These are phyloP conservation scores for Hypoxylon rubiginosum DNA, from an alignment of 2,329 filamentous ascomycete genomes.

Conservation along the genomic window DNA sequence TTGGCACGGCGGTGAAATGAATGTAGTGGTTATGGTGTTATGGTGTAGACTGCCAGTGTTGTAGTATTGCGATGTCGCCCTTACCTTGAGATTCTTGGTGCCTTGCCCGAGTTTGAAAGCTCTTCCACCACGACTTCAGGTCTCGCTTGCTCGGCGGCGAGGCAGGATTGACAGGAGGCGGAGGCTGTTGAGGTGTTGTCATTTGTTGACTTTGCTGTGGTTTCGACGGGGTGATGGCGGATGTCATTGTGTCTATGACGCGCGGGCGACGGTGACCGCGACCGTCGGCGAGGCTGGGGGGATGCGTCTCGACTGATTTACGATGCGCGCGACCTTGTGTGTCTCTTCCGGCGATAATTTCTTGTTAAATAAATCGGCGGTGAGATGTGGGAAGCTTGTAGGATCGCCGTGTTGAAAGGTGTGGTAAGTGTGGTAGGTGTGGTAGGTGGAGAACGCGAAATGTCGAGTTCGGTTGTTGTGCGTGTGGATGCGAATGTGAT, in stretches of 20 bases:
- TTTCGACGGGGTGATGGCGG: slow-evolving; percentile 50
- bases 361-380: slow-evolving; percentile 21
- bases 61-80: slow-evolving; percentile 49
- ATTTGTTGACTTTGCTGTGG: slow-evolving; percentile 39
- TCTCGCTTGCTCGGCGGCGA: slow-evolving; percentile 89
- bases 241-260: slow-evolving; percentile 53
- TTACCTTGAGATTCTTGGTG: slow-evolving; percentile 70
- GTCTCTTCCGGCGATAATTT: slow-evolving; percentile 11
- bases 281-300: slow-evolving; percentile 36
- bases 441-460: neutral
- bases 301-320: slow-evolving; percentile 28
- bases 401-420: slow-evolving; percentile 21
- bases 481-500: slow-evolving; percentile 18
- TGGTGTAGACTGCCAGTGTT: neutral
- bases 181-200: slow-evolving; percentile 46
- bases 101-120: slow-evolving; percentile 81
- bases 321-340: slow-evolving; percentile 36
- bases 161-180: slow-evolving; percentile 58
- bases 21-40: slow-evolving; percentile 27
- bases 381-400: slow-evolving; percentile 21
- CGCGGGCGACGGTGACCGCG: slow-evolving; percentile 48
- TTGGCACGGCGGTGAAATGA: slow-evolving; percentile 9
- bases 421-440: too few species aligned
- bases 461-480: slow-evolving; percentile 2
- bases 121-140: slow-evolving; percentile 96